Conservation (phyloP, 495 filamentous ascomycete genomes). For the Cercophora newfieldiana region DNA sequence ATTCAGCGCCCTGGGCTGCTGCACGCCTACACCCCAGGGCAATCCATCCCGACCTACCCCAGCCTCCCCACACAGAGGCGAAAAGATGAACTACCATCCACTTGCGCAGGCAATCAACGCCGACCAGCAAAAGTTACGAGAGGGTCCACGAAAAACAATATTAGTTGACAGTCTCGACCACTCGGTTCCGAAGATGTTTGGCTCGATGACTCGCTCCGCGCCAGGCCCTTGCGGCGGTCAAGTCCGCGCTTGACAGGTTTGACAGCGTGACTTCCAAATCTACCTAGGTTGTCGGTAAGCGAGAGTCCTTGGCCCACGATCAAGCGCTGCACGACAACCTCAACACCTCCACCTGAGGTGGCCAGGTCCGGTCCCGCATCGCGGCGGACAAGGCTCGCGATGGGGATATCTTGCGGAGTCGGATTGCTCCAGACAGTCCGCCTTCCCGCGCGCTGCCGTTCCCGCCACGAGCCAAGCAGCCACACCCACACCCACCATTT, state of each 20-base stretch:
- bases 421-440: slow-evolving; percentile 2
- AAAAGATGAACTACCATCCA: slow-evolving; percentile 23
- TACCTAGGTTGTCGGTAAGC: no score
- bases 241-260: neutral
- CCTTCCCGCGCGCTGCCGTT: neutral
- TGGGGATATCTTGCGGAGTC: neutral
- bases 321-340: neutral
- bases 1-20: neutral
- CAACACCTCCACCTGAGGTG: neutral
- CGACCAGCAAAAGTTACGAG: slow-evolving; percentile 26
- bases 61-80: slow-evolving; percentile 18
- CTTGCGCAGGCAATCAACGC: slow-evolving; percentile 14
- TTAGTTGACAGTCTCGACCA: slow-evolving; percentile 27
- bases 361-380: neutral
- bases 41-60: neutral
- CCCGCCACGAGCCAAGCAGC: neutral
- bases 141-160: slow-evolving; percentile 31
- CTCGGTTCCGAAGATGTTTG: neutral
- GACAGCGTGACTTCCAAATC: neutral
- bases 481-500: slow-evolving; percentile 7
- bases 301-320: slow-evolving; percentile 8
- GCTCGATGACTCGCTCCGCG: slow-evolving; percentile 6
- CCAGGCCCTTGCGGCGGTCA: slow-evolving; percentile 5
- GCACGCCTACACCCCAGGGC: neutral
- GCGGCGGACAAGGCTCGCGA: neutral